These are phyloP conservation scores for Fusarium pseudograminearum DNA, from an alignment of 2,329 filamentous ascomycete species.

Conservation along the genomic window DNA sequence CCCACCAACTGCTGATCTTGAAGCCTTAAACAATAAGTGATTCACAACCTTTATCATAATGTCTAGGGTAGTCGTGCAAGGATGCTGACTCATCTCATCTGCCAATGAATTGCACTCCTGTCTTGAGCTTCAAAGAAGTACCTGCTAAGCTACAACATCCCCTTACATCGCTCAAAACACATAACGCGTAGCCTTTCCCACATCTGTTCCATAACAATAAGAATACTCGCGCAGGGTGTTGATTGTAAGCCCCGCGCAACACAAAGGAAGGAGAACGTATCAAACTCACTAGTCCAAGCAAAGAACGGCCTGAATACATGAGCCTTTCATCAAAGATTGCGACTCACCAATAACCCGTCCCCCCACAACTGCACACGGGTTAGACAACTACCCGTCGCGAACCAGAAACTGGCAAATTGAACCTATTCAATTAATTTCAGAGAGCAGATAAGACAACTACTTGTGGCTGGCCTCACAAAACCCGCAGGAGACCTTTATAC, in stretches of 20 bases:
- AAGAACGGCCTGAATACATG: constrained; percentile 6
- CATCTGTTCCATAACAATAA: constrained; percentile 1
- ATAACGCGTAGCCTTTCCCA: constrained; percentile 23
- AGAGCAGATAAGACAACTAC: neutral
- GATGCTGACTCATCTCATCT: constrained; percentile 36
- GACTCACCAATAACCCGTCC: neutral
- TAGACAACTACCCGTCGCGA: neutral
- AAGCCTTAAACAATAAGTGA: neutral
- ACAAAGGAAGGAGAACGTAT: neutral
- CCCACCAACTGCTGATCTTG: neutral
- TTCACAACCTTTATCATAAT: neutral
- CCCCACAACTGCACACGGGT: constrained; percentile 5
- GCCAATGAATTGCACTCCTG: constrained; percentile 29
- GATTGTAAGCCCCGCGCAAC: neutral
- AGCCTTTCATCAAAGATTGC: constrained; percentile 13
- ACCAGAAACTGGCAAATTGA: neutral
- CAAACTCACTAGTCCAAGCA: constrained; percentile 2
- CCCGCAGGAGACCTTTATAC: neutral
- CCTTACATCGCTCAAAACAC: constrained; percentile 27
- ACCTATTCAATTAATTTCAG: neutral
- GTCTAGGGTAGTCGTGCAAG: constrained; percentile 11
- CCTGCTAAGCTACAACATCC: constrained; percentile 9
- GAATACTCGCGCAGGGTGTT: neutral
- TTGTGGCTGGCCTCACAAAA: constrained; percentile 7
- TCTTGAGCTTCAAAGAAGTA: constrained; percentile 27